Evolutionary conservation across 1,139 yeast species (phyloP).

Genomic region (Candida glucosophila): DNA sequence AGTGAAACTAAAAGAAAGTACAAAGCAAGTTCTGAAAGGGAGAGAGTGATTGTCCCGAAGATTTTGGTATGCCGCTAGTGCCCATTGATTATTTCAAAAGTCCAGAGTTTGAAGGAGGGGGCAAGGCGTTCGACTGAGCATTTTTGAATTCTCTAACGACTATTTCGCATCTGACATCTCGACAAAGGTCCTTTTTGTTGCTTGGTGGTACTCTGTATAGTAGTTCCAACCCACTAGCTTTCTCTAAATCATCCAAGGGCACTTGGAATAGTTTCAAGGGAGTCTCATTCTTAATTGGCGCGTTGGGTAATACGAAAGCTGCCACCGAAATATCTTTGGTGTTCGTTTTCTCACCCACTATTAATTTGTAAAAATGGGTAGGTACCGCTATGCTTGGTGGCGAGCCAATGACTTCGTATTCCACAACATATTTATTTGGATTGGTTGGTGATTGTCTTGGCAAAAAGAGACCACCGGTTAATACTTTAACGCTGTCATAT

Average conservation of each 20-base stretch:
- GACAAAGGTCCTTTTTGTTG: conserved; percentile 63
- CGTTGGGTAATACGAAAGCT: conserved; percentile 91
- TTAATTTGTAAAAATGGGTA: conserved; percentile 86
- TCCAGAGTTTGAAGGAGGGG: no score
- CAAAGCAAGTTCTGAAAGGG: no score
- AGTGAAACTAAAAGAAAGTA: no score
- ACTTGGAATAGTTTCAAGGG: conserved; percentile 75
- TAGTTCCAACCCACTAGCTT: conserved; percentile 77
- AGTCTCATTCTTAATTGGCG: conserved; percentile 55
- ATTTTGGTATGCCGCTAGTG: no score
- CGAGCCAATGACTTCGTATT: conserved; percentile 89
- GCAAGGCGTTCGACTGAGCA: conserved; percentile 25
- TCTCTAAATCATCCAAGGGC: conserved; percentile 83
- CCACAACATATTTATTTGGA: conserved; percentile 65
- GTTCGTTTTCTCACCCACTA: conserved; percentile 65
- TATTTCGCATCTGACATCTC: conserved; percentile 71
- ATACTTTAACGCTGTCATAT: conserved; percentile 69
- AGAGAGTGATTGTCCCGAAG: no score
- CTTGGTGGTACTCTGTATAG: conserved; percentile 57
- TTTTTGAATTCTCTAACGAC: conserved; percentile 74
- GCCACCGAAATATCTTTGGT: conserved; percentile 61
- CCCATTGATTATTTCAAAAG: no score
- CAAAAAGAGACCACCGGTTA: conserved; percentile 89
- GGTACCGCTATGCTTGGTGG: conserved; percentile 98
- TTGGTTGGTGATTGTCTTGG: conserved; percentile 62